These are phyloP conservation scores for Diplotaxis tenuifolia DNA, from an alignment of 345 rosid genomes.

Conservation along the genomic window DNA sequence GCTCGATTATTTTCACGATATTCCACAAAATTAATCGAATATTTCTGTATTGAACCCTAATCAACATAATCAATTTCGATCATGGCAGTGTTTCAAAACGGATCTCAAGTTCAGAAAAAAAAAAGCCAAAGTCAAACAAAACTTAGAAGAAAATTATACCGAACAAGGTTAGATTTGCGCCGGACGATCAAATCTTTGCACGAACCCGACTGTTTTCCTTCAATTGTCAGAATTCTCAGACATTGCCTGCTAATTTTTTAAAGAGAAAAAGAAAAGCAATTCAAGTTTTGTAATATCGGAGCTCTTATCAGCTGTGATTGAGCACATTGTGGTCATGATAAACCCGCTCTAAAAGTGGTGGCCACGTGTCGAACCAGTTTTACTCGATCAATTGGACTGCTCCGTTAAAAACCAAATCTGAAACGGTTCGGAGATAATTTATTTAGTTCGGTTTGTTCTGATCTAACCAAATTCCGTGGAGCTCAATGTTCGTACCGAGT, in stretches of 20 bases:
- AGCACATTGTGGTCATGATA: neutral
- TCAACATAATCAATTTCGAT: constrained; percentile 3
- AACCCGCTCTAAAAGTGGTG: neutral
- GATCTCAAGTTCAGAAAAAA: neutral
- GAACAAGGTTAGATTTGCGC: neutral
- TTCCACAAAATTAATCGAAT: neutral
- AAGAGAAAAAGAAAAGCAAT: neutral
- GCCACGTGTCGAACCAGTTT: neutral
- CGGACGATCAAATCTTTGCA: constrained; percentile 4
- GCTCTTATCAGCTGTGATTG: neutral
- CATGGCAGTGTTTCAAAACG: neutral
- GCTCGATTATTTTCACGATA: neutral
- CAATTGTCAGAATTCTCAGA: constrained; percentile 14
- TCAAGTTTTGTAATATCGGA: neutral
- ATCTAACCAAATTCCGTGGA: neutral
- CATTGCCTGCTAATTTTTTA: neutral
- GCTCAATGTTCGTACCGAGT: no score
- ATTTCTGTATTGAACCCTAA: neutral
- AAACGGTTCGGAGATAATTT: neutral
- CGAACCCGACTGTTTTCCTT: constrained; percentile 8
- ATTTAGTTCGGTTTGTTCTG: neutral
- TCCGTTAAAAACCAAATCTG: neutral
- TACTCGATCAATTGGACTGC: neutral
- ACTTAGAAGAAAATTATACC: constrained; percentile 21
- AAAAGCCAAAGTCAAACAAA: constrained; percentile 9